These are phyloP conservation scores for Zymoseptoria ardabiliae DNA, from an alignment of 2,329 filamentous ascomycete species.

Conservation along the genomic window DNA sequence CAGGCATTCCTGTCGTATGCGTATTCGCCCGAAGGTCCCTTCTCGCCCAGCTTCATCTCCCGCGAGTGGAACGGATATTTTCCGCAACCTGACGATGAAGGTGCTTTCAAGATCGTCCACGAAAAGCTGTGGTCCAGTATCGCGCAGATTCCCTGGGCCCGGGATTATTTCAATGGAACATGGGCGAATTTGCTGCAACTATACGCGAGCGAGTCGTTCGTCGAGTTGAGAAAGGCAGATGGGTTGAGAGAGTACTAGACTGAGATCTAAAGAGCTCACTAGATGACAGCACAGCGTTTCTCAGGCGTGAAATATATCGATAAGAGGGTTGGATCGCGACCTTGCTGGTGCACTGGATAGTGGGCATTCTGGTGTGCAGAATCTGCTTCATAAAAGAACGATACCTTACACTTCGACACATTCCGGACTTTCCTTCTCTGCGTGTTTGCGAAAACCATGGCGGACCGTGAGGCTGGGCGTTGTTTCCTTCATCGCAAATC, in stretches of 20 bases:
- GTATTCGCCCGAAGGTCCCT: conserved; percentile 11
- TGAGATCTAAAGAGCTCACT: too few relatives aligned
- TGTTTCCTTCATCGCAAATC: not conserved
- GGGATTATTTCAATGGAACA: conserved; percentile 11
- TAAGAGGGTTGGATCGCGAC: not conserved
- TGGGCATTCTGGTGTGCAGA: not conserved
- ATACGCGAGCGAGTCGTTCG: conserved; percentile 15
- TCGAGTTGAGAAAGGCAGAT: conserved; percentile 4
- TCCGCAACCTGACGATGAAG: conserved; percentile 10
- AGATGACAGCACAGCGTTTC: too few relatives aligned
- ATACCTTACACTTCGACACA: not conserved
- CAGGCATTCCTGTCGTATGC: conserved; percentile 17
- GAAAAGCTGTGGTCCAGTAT: conserved; percentile 16
- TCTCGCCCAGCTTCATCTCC: conserved; percentile 11
- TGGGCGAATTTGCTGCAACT: conserved; percentile 14
- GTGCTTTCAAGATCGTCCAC: conserved; percentile 16
- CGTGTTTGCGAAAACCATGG: too few relatives aligned
- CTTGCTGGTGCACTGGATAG: not conserved
- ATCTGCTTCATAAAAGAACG: not conserved
- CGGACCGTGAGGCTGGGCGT: not conserved
- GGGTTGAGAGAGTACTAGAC: conserved; percentile 9
- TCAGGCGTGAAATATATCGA: too few relatives aligned
- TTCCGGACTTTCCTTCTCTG: not conserved
- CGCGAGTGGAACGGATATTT: conserved; percentile 18
- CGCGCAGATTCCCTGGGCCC: conserved; percentile 9